Percentiles rank a stretch among this genome's conserved stretches.
These are phyloP conservation scores for Phallus indusiatus DNA, from an alignment of 768 basidiomycete genomes.

Conservation along the genomic window DNA sequence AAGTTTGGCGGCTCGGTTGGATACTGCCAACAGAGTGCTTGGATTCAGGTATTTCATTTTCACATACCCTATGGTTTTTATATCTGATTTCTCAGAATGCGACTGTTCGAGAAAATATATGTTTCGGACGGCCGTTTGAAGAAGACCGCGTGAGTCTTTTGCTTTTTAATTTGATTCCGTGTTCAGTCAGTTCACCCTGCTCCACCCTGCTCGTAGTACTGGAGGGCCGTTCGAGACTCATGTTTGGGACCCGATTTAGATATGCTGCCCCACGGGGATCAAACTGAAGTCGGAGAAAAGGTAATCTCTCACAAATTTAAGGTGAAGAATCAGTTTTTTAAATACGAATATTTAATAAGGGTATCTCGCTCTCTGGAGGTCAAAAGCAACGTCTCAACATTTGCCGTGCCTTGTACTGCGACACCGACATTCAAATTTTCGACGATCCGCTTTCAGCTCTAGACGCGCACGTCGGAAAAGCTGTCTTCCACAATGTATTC, in stretches of 20 bases:
- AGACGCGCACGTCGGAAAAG: constrained; percentile 86
- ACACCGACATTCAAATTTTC: constrained; percentile 80
- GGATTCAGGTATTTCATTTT: constrained; percentile 59
- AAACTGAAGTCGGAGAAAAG: constrained; percentile 79
- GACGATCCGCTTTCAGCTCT: constrained; percentile 88
- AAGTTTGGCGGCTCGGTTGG: constrained; percentile 68
- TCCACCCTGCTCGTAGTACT: constrained; percentile 34
- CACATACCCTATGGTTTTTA: not conserved
- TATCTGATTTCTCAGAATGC: constrained; percentile 41
- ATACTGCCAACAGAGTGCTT: constrained; percentile 81
- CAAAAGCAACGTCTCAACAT: constrained; percentile 77
- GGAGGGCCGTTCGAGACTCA: constrained; percentile 68
- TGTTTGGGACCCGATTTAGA: constrained; percentile 76
- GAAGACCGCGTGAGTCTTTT: constrained; percentile 37
- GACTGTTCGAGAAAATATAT: constrained; percentile 82
- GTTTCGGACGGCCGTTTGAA: constrained; percentile 78
- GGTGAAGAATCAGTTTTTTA: not conserved
- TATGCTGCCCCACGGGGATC: constrained; percentile 65
- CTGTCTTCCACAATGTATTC: constrained; percentile 79
- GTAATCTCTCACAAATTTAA: constrained; percentile 13
- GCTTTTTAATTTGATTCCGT: not conserved
- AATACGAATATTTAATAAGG: constrained; percentile 25
- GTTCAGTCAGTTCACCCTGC: not conserved
- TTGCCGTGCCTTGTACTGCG: constrained; percentile 78
- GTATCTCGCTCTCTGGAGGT: constrained; percentile 82